These are phyloP conservation scores for Aspergillus calidoustus DNA, from an alignment of 2,329 filamentous ascomycete species.

Conservation along the genomic window DNA sequence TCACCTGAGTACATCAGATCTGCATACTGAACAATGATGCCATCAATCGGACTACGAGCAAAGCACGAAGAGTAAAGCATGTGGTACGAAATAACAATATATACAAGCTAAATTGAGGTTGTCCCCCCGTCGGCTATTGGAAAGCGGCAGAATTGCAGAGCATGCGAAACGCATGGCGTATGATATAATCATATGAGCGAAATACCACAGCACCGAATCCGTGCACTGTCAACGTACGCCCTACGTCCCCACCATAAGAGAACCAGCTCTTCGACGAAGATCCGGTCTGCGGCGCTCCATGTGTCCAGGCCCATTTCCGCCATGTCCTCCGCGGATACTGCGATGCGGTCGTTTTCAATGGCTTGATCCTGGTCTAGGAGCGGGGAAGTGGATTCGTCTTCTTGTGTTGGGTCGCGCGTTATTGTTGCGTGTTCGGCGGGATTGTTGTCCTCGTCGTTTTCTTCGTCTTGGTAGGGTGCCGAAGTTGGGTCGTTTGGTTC, in stretches of 20 bases:
- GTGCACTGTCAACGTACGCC: conserved; percentile 48
- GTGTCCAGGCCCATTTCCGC: conserved; percentile 54
- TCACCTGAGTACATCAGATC: not conserved
- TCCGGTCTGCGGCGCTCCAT: conserved; percentile 53
- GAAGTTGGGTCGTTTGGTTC: conserved; percentile 26
- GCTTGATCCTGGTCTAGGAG: conserved; percentile 25
- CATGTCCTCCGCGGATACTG: conserved; percentile 51
- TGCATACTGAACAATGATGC: not conserved
- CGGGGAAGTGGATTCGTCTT: conserved; percentile 34
- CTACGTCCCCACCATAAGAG: conserved; percentile 51
- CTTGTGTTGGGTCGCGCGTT: conserved; percentile 30
- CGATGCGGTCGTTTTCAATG: conserved; percentile 33
- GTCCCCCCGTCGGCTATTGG: not conserved
- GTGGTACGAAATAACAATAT: not conserved
- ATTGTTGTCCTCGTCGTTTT: not conserved
- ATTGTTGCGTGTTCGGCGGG: conserved; percentile 19
- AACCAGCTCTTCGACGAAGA: conserved; percentile 53
- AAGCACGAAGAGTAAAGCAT: not conserved
- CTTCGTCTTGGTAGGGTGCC: conserved; percentile 29
- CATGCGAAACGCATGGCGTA: not conserved
- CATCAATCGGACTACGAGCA: not conserved
- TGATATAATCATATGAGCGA: conserved; percentile 42
- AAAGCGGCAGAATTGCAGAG: not conserved
- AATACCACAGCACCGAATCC: conserved; percentile 54
- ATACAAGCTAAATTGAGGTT: not conserved